Base-by-base conservation (phyloP, 1,139 yeast species). In the Taphrina flavorubra region DNA sequence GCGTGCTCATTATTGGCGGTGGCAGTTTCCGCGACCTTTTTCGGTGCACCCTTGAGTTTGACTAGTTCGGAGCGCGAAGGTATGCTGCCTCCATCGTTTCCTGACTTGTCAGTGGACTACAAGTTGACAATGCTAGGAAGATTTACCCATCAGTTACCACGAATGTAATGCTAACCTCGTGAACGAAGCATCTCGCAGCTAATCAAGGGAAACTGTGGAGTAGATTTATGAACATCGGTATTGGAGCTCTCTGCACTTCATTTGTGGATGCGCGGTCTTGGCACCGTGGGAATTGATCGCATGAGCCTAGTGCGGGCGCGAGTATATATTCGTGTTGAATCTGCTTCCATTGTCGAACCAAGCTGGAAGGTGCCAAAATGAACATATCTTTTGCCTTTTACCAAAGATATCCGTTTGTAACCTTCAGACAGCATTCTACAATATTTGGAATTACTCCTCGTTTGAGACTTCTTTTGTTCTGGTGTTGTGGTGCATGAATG, bases 41-140 rank as follows among this genome's bases (percentile, higher is more conserved):
- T 63, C 13, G 61, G 67, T 6, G 37, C 55, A 6, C 55, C 61
- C 20, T 63, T 63, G n/a, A 75, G 74, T 69, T 72, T 75, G 40
- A 79, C 81, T 16, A 77, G 75, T 53, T 84, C 86, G 49, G 81
- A 75, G 14, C 87, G 77, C 3, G 79, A 78, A 2, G 86, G 85
- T 34, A 84, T 80, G 1, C 84, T 77, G 5, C 87, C 86, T 8
- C 87, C 87, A 74, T 84, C 87, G 73, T 82, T 82, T 81, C 72
- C 72, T 49, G 25, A n/a, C 6, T 11, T 49, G 36, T 49, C 53
- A 49, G 53, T n/a, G 18, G 2, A 14, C 14, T 14, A 3, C 14
- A 10, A 39, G 14, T 44, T 44, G 8, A 7, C 8, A 13, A 44
- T 16, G 18, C 13, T 44, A 16, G 47, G 16, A 44, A 16, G 18